These are phyloP conservation scores for Phytopythium montanum DNA, from an alignment of 352 stramenopile species.

Conservation along the genomic window DNA sequence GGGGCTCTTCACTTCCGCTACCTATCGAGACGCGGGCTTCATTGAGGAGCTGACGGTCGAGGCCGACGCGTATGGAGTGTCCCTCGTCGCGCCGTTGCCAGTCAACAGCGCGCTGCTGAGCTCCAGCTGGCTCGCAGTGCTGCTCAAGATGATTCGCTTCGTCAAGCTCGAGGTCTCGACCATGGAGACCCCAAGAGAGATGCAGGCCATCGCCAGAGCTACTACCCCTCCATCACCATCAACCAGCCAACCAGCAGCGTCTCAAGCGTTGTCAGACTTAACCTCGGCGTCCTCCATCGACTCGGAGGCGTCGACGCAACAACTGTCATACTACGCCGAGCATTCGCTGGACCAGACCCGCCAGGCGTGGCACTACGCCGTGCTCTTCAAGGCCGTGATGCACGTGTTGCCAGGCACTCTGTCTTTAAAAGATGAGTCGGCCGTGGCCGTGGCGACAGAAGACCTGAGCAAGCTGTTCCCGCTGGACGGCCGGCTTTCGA, in stretches of 20 bases:
- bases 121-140: conserved; percentile 46
- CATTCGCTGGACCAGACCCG: conserved; percentile 23
- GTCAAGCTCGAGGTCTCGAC: conserved; percentile 34
- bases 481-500: conserved; percentile 48
- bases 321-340: conserved; percentile 26
- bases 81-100: conserved; percentile 38
- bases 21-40: conserved; percentile 42
- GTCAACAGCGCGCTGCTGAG: conserved; percentile 20
- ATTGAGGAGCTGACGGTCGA: conserved; percentile 54
- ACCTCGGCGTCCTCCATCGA: conserved; percentile 11
- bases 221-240: neutral
- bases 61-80: conserved; percentile 41
- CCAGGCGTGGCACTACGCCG: conserved; percentile 72
- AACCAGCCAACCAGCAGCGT: neutral
- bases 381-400: conserved; percentile 60
- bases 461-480: conserved; percentile 62
- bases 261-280: neutral
- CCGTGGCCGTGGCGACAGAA: conserved; percentile 31
- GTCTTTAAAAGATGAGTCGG: conserved; percentile 30
- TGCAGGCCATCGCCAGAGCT: neutral
- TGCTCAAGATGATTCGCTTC: conserved; percentile 51
- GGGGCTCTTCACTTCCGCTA: conserved; percentile 25
- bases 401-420: conserved; percentile 47
- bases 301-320: conserved; percentile 7
- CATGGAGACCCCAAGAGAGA: neutral